Evolutionary conservation across 257 asterid species (phyloP), one percentile per base, ranked within the genome.

Genomic region (Solanum chilense): DNA sequence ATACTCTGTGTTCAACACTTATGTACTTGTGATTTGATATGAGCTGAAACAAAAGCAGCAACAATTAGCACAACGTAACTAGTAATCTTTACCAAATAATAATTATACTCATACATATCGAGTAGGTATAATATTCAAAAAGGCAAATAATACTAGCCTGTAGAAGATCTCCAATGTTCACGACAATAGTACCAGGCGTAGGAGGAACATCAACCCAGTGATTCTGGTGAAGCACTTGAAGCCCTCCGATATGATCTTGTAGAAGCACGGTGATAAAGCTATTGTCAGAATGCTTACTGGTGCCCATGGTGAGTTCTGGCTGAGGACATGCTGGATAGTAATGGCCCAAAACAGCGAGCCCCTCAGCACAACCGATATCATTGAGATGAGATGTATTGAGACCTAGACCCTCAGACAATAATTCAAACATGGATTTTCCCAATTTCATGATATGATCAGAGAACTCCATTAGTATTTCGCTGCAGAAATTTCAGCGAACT

Each of bases 271-370:
- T 91, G 85, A 95, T 91, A 91, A 94, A 95, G 76, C 42, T 80
- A 27, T 78, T 90, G 29, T 95, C 97, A 0, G 93, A 77, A 82
- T 95, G 98, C 45, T 87, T 90, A 86, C 74, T 91, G 21, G 94
- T 87, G 39, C 98, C 97, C 20, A 95, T 44, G 58, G 98, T 91
- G 71, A 94, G 75, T 14, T 93, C 93, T 25, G 97, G 97, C 27
- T 94, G 91, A 4, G 97, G 96, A 70, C 97, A 95, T 16, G 91
- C 89, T 20, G 97, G 96, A 89, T 94, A 94, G 92, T 93, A 93
- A 84, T 95, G 96, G 52, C 90, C 92, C 60, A 90, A 29, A 52
- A 93, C 69, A 3, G 87, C 41, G 12, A 93, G 95, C 11, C 95
- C 95, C 3, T 90, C 77, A 2, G 88, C 88, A 10, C 97, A 93